Evolutionary conservation across 495 filamentous ascomycete genomes (phyloP), one percentile per base, ranked within the genome.

Genomic region (Entonaema liquescens): DNA sequence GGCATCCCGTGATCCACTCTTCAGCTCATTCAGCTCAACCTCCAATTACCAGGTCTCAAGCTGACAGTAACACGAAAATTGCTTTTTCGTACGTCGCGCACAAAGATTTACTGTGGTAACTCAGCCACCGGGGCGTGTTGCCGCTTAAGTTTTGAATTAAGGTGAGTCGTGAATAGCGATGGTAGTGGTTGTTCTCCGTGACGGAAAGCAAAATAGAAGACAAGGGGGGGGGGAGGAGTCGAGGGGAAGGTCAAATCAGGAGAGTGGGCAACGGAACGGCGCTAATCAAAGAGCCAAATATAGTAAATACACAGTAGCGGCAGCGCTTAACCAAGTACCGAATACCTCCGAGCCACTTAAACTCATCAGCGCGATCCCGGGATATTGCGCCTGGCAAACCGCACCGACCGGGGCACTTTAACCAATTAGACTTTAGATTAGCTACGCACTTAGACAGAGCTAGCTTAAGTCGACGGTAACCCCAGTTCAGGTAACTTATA

Each of bases 261-360:
- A 60, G 65, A 62, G 65, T 50, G 42, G 60, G 65, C 62, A 66
- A 68, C 61, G 70, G 62, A 73, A 62, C 65, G 70, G 70, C 70
- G 70, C 70, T 73, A 73, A 73, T 69, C 44, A 58, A 58, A 4
- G 65, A 62, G 36, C 70, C 70, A 73, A 73, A 73, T 73, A 73
- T 73, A 73, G 70, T 44, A 73, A 62, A 68, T 62, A 68, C 25
- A 62, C 70, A 73, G 65, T 73, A 73, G 70, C 70, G 70, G 70
- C 70, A 73, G 70, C 70, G 70, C 70, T 73, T 73, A 70, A 38
- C 31, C 65, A 73, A 69, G 70, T 73, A 73, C 65, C 70, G 62
- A 69, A 73, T 73, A 73, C 70, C 56, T 69, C 54, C 52, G 60
- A 68, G 47, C 49, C 65, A 68, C 57, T 65, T 56, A 54, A 60